Percentiles rank a stretch among this genome's conserved stretches.
phyloP scores from a whole-genome alignment of 768 basidiomycete genomes.

The Tylopilus subfusipes region DNA sequence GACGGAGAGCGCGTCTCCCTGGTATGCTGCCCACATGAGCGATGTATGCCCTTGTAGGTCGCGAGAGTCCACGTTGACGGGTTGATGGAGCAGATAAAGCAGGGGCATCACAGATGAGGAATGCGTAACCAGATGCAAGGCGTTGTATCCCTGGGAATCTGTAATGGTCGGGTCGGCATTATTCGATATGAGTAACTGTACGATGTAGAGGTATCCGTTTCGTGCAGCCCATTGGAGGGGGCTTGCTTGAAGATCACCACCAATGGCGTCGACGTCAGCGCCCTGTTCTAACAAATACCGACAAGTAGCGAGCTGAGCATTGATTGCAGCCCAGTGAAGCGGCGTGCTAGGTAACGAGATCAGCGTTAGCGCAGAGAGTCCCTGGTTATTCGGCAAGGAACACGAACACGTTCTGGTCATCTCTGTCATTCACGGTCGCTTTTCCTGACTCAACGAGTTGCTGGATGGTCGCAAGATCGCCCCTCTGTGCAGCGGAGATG shows the following conservation, averaged over 20 bases:
- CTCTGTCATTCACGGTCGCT: slow-evolving; percentile 72
- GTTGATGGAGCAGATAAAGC: slow-evolving; percentile 88
- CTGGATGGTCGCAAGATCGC: slow-evolving; percentile 65
- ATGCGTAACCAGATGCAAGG: slow-evolving; percentile 92
- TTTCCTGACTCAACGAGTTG: slow-evolving; percentile 68
- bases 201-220: slow-evolving; percentile 93
- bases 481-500: slow-evolving; percentile 84
- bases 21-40: slow-evolving; percentile 99
- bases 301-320: slow-evolving; percentile 88
- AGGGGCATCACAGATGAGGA: slow-evolving; percentile 93
- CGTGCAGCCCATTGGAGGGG: slow-evolving; percentile 98
- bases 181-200: slow-evolving; percentile 86
- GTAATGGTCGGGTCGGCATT: slow-evolving; percentile 89
- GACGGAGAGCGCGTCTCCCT: slow-evolving; percentile 94
- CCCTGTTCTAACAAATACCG: slow-evolving; percentile 86
- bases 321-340: slow-evolving; percentile 98
- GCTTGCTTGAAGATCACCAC: slow-evolving; percentile 91
- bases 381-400: not conserved
- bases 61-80: slow-evolving; percentile 84
- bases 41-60: slow-evolving; percentile 93
- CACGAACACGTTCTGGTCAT: slow-evolving; percentile 74
- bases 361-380: not conserved
- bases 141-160: slow-evolving; percentile 95
- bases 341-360: slow-evolving; percentile 49
- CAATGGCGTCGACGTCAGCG: slow-evolving; percentile 90